Evolutionary conservation across 305 asterid genomes (phyloP), one percentile per base, ranked within the genome.

Genomic region (Plantago coronopus): DNA sequence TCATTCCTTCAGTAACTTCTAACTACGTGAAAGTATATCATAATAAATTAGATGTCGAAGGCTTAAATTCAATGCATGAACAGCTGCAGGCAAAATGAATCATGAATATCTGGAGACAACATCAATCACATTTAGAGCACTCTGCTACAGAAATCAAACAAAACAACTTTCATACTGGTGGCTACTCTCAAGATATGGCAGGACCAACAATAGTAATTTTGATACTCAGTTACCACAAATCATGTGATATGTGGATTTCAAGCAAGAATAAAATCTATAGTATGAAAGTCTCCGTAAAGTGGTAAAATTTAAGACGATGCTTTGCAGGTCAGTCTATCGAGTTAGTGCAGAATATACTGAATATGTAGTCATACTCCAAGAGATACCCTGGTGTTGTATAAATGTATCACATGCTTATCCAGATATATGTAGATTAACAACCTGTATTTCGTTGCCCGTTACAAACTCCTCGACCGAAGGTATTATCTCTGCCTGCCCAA

Each of bases 401-500:
- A 25, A 2, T 25, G 31, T 25, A 25, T 23, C 40, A 53, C 17
- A 16, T 23, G 42, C 14, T 23, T 15, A 53, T 21, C 61, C 37
- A 38, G 1, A 53, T 27, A 65, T 66, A 14, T 25, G 54, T 48
- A 48, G 71, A 60, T 53, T 54, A 45, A 22, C 63, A 50, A 93
- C 99, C 97, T 93, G 99, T 79, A 89, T 78, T 61, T 89, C 94
- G 20, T 50, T 75, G 56, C 79, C 80, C 47, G 81, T 80, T 74
- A 87, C 43, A 64, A 93, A 86, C 78, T 89, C 85, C 61, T 85
- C 95, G 29, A 89, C 91, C 19, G 94, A 80, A 62, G 96, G 88
- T 73, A 89, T 85, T 64, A 89, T 79, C 82, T 89, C 99, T 20
- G 95, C 99, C 99, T 93, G 87, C 63, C 57, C 37, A 74, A 62